Evolutionary conservation across 495 filamentous ascomycete species (phyloP), one percentile per base, ranked within the genome.

Genomic region (Xylaria curta): DNA sequence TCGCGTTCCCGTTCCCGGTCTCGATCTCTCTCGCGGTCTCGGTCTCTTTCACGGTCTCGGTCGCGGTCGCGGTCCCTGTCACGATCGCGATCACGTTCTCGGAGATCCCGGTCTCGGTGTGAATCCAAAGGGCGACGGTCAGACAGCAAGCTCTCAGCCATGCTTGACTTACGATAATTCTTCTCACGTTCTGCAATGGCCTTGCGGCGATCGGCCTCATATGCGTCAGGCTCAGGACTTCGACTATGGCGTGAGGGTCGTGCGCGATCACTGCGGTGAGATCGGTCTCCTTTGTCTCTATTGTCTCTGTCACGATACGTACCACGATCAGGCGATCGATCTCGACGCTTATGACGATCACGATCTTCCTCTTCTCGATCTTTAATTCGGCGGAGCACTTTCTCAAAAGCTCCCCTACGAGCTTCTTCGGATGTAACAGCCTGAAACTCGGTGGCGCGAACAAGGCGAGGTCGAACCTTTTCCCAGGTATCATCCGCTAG

Each of bases 351-450:
- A 51, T 85, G 86, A 65, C 91, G 91, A 26, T 95, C 93, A 65
- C 87, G 90, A 65, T 97, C 95, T 69, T 97, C 94, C 64, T 97
- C 95, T 62, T 97, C 93, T 79, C 95, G 94, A 77, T 98, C 96
- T 75, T 91, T 92, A 6, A 97, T 82, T 65, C 96, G 94, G 49
- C 94, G 92, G 70, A 98, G 90, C 75, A 94, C 87, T 81, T 98
- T 99, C 38, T 98, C 97, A 78, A 97, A 98, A 13, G 94, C 97
- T 68, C 88, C 85, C 36, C 90, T 89, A 60, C 95, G 92, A 46
- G 92, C 84, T 38, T 97, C 93, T 28, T 98, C 96, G 12, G 91
- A 88, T 64, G 92, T 87, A 33, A 98, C 85, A 24, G 90, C 92
- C 70, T 90, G 88, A 82, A 91, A 99, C 78, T 98, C 96, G 15